Evolutionary conservation across 495 filamentous ascomycete genomes (phyloP).

Genomic region (Hyaloscypha finlandica): DNA sequence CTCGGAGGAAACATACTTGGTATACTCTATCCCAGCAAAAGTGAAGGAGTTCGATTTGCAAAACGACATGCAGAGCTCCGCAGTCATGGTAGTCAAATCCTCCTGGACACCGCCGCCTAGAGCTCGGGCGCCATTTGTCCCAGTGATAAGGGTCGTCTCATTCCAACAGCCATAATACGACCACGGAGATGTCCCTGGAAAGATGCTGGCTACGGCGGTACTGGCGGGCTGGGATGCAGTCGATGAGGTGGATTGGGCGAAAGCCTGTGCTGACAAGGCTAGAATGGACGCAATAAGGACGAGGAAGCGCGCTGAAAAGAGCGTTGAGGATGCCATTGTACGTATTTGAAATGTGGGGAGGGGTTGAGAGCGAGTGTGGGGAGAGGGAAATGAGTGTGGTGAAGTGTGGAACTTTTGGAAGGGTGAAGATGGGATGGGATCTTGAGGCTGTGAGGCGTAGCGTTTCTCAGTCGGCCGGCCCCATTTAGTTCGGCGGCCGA

Average conservation of each 20-base stretch:
- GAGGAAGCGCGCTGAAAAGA: not conserved
- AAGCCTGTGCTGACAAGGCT: not conserved
- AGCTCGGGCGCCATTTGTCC: conserved; percentile 34
- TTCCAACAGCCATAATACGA: conserved; percentile 52
- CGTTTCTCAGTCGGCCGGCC: not conserved
- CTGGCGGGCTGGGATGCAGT: not conserved
- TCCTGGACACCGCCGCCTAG: conserved; percentile 39
- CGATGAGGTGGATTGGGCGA: conserved; percentile 7
- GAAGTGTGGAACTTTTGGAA: not conserved
- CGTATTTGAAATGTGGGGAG: not conserved
- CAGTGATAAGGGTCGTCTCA: conserved; percentile 42
- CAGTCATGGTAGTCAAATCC: conserved; percentile 42
- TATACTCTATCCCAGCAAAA: conserved; percentile 51
- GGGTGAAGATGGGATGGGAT: too few relatives aligned
- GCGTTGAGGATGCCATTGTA: conserved; percentile 7
- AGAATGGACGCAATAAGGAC: conserved; percentile 17
- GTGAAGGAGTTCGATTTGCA: conserved; percentile 36
- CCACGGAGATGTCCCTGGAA: conserved; percentile 13
- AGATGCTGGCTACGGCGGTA: conserved; percentile 15
- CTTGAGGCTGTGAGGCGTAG: not conserved
- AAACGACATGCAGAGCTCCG: conserved; percentile 43
- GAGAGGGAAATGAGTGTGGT: conserved; percentile 4
- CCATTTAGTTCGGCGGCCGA: not conserved
- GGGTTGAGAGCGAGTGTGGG: not conserved
- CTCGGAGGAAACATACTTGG: conserved; percentile 36